Evolutionary conservation across 257 asterid species (phyloP), one percentile per base, ranked within the genome.

Genomic region (Knoxia roxburghii): DNA sequence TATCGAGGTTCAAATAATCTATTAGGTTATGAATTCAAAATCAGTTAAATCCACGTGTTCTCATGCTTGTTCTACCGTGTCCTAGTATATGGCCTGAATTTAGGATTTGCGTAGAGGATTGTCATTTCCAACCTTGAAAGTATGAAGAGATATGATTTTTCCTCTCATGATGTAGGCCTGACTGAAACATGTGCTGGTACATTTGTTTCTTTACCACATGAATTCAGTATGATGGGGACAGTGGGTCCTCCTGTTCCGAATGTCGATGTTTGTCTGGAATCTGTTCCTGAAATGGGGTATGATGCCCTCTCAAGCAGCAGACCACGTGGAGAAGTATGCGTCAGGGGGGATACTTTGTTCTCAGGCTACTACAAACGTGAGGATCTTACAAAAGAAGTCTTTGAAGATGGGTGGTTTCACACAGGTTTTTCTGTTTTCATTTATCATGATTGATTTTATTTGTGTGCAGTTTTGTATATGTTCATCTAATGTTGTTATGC

Each of bases 151-250:
- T 48, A 41, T 68, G 32, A 18, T 60, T 72, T 54, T 60, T 21
- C 64, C 70, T 77, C 68, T 32, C 27, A 54, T 72, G 55, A 29
- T 80, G 65, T 75, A 93, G 99, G 99, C 40, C 75, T 93, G 83
- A 93, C 99, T 6, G 99, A 93, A 83, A 84, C 95, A 63, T 90
- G 97, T 85, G 99, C 90, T 18, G 99, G 97, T 73, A 86, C 97
- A 68, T 90, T 93, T 73, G 92, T 88, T 68, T 78, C 99, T 56
- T 62, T 93, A 69, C 95, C 99, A 17, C 76, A 93, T 65, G 85
- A 80, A 72, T 58, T 85, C 71, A 71, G 66, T 69, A 90, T 90
- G 99, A 84, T 88, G 59, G 96, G 97, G 63, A 93, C 97, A 6
- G 99, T 88, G 78, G 99, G 99, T 7, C 96, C 97, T 23, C 99